phyloP scores from a whole-genome alignment of 2,329 filamentous ascomycete species.

The Aureobasidium zeae region DNA sequence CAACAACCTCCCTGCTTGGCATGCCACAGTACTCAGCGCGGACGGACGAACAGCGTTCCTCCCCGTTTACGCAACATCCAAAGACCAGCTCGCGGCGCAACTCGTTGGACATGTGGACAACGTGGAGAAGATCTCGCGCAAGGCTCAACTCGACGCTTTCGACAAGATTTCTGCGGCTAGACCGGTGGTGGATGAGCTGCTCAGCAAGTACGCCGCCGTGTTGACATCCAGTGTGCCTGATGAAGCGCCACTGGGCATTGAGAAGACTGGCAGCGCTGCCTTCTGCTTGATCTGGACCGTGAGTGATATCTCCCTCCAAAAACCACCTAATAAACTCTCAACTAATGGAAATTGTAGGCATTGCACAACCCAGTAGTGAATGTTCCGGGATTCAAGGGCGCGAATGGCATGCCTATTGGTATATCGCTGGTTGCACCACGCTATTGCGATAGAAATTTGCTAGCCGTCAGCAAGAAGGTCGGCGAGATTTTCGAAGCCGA shows the following conservation, averaged over 20 bases:
- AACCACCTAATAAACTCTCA: neutral
- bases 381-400: slow-evolving; percentile 52
- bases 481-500: slow-evolving; percentile 35
- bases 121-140: slow-evolving; percentile 33
- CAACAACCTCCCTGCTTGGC: slow-evolving; percentile 42
- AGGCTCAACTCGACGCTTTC: slow-evolving; percentile 44
- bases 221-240: slow-evolving; percentile 51
- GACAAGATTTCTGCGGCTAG: slow-evolving; percentile 47
- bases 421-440: slow-evolving; percentile 43
- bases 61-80: slow-evolving; percentile 43
- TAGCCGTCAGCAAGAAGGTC: slow-evolving; percentile 35
- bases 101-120: slow-evolving; percentile 51
- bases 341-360: slow-evolving; percentile 22
- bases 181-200: slow-evolving; percentile 46
- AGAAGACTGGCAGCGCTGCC: slow-evolving; percentile 46
- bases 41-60: slow-evolving; percentile 49
- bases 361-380: slow-evolving; percentile 57
- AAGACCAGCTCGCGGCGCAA: no score
- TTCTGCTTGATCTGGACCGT: slow-evolving; percentile 46
- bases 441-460: slow-evolving; percentile 37
- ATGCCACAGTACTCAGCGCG: slow-evolving; percentile 40
- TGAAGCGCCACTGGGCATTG: slow-evolving; percentile 48
- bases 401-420: slow-evolving; percentile 51
- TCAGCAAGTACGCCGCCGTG: slow-evolving; percentile 44
- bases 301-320: slow-evolving; percentile 20